Evolutionary conservation across 2,329 filamentous ascomycete genomes (phyloP).

Genomic region (Mycosphaerella arachidis): DNA sequence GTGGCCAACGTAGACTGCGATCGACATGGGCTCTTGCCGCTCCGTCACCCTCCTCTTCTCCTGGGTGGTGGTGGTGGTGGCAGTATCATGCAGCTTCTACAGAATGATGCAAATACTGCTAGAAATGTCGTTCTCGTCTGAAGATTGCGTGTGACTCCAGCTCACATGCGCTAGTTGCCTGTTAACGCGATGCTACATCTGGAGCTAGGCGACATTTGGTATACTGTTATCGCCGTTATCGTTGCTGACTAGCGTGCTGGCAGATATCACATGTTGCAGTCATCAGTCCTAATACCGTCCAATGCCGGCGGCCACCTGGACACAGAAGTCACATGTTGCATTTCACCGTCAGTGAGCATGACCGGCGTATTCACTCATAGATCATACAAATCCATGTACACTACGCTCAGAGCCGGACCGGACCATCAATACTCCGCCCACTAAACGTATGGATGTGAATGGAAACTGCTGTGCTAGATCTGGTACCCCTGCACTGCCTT

Average conservation of each 20-base stretch:
- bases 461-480: background rate
- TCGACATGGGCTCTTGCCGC: slow-evolving; percentile 5
- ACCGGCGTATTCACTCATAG: background rate
- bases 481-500: background rate
- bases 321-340: no score
- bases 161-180: background rate
- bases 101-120: background rate
- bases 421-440: background rate
- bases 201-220: background rate
- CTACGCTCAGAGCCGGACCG: background rate
- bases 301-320: no score
- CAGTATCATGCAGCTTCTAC: background rate
- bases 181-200: background rate
- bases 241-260: background rate
- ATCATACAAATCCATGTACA: background rate
- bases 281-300: no score
- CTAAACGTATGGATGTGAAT: background rate
- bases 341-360: no score
- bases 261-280: no score
- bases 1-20: slow-evolving; percentile 68
- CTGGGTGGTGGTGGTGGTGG: background rate
- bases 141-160: background rate
- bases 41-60: background rate
- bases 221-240: background rate
- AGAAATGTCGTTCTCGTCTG: background rate